These are phyloP conservation scores for Lentinula edodes DNA, from an alignment of 768 basidiomycete species.

Conservation along the genomic window DNA sequence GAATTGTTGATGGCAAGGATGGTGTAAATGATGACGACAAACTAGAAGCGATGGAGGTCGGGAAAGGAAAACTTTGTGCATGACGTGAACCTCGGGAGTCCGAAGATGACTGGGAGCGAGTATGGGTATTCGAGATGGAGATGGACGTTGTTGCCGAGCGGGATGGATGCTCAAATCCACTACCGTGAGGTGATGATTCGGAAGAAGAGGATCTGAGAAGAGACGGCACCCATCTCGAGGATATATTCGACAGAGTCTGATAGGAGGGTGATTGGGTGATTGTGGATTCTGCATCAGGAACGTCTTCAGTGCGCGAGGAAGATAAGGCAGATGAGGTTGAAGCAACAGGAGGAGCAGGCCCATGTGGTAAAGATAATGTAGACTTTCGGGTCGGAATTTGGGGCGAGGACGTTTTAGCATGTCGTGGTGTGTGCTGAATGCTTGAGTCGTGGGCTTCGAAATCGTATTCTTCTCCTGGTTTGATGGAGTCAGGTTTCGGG, in stretches of 20 bases:
- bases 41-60: neutral
- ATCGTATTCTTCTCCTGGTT: neutral
- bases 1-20: neutral
- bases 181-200: neutral
- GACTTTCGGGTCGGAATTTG: slow-evolving; percentile 28
- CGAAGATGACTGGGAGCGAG: neutral
- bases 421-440: slow-evolving; percentile 8
- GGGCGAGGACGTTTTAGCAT: slow-evolving; percentile 24
- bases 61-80: neutral
- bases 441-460: neutral
- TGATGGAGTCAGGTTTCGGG: neutral
- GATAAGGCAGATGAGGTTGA: slow-evolving; percentile 19
- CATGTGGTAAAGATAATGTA: slow-evolving; percentile 11
- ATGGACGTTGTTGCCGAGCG: neutral
- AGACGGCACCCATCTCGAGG: slow-evolving; percentile 47
- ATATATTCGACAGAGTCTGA: slow-evolving; percentile 38
- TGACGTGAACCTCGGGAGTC: neutral
- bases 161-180: neutral
- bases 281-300: slow-evolving; percentile 3
- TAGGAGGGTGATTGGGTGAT: slow-evolving; percentile 21
- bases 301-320: slow-evolving; percentile 8
- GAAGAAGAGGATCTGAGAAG: slow-evolving; percentile 26
- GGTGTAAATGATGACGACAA: neutral
- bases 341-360: slow-evolving; percentile 15
- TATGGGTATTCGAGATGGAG: slow-evolving; percentile 7